Base-by-base conservation (phyloP, 306 rosid species). In the Clitoria ternatea region DNA sequence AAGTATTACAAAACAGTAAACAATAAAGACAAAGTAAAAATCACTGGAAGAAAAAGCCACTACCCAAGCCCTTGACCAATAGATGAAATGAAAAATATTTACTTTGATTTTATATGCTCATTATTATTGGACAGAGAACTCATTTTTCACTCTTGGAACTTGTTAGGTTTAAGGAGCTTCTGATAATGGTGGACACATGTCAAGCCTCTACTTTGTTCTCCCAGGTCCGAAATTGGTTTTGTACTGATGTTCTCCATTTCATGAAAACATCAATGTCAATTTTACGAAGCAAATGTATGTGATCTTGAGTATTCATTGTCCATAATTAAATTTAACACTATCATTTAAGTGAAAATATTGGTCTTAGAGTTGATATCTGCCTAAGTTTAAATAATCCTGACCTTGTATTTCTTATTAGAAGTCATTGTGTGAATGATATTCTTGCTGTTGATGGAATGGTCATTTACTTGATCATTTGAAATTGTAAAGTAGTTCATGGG, bases 131-230 rank as follows among this genome's bases (percentile, higher is more conserved):
- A 68, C 1, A 45, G 53, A 65, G 15, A 86, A 52, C 79, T 77
- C 63, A 64, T 60, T 37, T 73, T 50, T 55, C 55, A n/a, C 14
- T 67, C 43, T 54, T 67, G 55, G 53, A 32, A 64, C 78, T 73
- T 68, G 10, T 81, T 63, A 94, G 99, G 86, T 94, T 94, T 69
- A 94, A 94, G 92, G 98, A 94, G 96, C 86, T 94, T 65, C 92
- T 94, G 70, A 87, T 93, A 84, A 90, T 90, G 98, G 98, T 94
- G 74, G 98, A 90, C 78, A 94, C 98, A 30, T 90, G 98, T 81
- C 98, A 94, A 84, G 98, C 97, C 71, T 86, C 96, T 22, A 90
- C 97, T 42, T 90, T 94, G 80, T 94, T 94, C 88, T 84, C 91
- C 53, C 98, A 90, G 97, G 97, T 94, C 37, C 76, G 82, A 69